Conservation (phyloP, 306 rosid species). For the Trichosanthes truncata region DNA sequence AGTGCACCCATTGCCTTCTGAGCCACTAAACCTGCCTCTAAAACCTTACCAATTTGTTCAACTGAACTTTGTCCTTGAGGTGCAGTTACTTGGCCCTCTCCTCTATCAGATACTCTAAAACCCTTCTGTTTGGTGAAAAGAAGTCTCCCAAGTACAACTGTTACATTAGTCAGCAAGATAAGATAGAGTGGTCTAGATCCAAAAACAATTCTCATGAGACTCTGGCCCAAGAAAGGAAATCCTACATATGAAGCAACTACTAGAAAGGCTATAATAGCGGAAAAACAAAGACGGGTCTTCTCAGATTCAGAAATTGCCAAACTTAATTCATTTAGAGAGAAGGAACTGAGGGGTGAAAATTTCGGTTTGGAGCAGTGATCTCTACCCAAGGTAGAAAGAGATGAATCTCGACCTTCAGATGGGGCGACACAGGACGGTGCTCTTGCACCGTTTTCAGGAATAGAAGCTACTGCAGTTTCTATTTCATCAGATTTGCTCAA, state of each 20-base stretch:
- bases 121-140: conserved; percentile 23
- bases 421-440: not conserved
- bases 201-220: conserved; percentile 24
- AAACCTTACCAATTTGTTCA: conserved; percentile 27
- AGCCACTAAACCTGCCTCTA: conserved; percentile 39
- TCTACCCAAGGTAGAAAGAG: conserved; percentile 16
- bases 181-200: conserved; percentile 53
- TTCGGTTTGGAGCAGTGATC: conserved; percentile 7
- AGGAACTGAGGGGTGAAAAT: not conserved
- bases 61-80: conserved; percentile 26
- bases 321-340: conserved; percentile 33
- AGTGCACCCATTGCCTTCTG: conserved; percentile 49
- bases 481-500: not conserved
- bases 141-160: conserved; percentile 45
- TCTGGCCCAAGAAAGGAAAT: conserved; percentile 27
- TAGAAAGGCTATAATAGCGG: conserved; percentile 36
- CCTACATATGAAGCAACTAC: conserved; percentile 41
- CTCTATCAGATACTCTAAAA: conserved; percentile 8
- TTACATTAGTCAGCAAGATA: conserved; percentile 50
- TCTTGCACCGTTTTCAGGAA: conserved; percentile 9
- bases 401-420: conserved; percentile 11
- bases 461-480: conserved; percentile 14
- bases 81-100: conserved; percentile 4
- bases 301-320: conserved; percentile 46
- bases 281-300: conserved; percentile 39